Percentiles rank a stretch among this genome's conserved stretches.
phyloP scores from a whole-genome alignment of 345 rosid genomes.

The Euphorbia lathyris region DNA sequence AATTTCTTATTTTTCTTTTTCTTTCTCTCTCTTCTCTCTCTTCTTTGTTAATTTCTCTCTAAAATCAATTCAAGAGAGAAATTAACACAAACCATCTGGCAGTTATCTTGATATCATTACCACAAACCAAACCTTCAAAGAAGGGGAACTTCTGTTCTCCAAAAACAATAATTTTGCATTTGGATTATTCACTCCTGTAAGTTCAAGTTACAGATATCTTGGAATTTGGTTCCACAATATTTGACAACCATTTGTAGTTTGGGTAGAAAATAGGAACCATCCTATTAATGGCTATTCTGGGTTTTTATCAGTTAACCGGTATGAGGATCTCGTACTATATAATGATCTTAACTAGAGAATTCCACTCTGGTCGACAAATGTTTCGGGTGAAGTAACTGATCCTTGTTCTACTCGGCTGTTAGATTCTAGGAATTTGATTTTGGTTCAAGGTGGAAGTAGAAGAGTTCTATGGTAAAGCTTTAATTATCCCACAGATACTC shows the following conservation, averaged over 20 bases:
- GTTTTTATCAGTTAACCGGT: neutral
- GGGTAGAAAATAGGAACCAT: neutral
- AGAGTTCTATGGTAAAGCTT: slow-evolving; percentile 3
- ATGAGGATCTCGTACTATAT: neutral
- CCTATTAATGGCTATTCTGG: neutral
- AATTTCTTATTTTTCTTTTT: too few species aligned
- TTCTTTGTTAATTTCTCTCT: too few species aligned
- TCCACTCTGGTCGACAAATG: neutral
- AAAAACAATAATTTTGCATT: neutral
- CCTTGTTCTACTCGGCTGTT: too few species aligned
- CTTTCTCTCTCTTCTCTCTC: too few species aligned
- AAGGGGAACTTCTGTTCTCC: neutral
- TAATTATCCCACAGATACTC: neutral
- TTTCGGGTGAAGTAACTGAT: neutral
- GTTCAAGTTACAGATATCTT: neutral
- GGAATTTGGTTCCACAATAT: too few species aligned
- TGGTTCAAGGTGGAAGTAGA: neutral
- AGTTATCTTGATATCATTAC: neutral
- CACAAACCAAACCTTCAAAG: too few species aligned
- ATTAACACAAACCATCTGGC: too few species aligned
- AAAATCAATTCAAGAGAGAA: too few species aligned
- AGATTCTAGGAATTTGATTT: too few species aligned
- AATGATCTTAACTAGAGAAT: neutral
- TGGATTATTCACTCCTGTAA: neutral
- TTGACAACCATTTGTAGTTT: too few species aligned